phyloP scores from a whole-genome alignment of 495 filamentous ascomycete genomes.

The Staphylotrichum longicolle region DNA sequence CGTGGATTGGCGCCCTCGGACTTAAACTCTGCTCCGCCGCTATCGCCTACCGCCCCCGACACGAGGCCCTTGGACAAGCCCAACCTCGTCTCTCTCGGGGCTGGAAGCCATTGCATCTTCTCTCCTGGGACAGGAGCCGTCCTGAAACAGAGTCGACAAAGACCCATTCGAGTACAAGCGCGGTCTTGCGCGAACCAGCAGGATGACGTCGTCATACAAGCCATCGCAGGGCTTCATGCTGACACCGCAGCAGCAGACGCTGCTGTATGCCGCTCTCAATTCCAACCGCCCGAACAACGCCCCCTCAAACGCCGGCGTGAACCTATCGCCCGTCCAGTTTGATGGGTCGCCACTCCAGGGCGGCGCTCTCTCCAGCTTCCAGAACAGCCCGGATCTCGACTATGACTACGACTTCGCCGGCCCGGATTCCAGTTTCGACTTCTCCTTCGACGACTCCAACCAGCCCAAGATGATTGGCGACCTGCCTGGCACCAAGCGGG shows the following conservation, averaged over 20 bases:
- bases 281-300: slow-evolving; percentile 58
- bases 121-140: neutral
- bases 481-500: slow-evolving; percentile 56
- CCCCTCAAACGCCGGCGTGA: slow-evolving; percentile 39
- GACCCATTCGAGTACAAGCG: neutral
- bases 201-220: slow-evolving; percentile 46
- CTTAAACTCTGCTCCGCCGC: slow-evolving; percentile 4
- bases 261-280: slow-evolving; percentile 81
- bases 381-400: slow-evolving; percentile 81
- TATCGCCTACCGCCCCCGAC: neutral
- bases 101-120: neutral
- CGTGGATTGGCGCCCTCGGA: slow-evolving; percentile 1
- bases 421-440: slow-evolving; percentile 52
- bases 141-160: neutral
- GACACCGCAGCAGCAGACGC: slow-evolving; percentile 81
- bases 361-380: slow-evolving; percentile 41
- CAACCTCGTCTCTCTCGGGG: neutral
- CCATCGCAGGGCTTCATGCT: slow-evolving; percentile 53
- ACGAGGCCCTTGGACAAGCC: neutral
- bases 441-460: slow-evolving; percentile 68
- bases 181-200: slow-evolving; percentile 33
- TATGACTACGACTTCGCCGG: slow-evolving; percentile 62
- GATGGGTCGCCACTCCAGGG: slow-evolving; percentile 53
- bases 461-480: slow-evolving; percentile 72
- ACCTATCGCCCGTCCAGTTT: slow-evolving; percentile 52